A percentile compares a stretch with the other conserved stretches of the same genome.
These are phyloP conservation scores for Comarum palustre DNA, from an alignment of 306 rosid species.

Conservation along the genomic window DNA sequence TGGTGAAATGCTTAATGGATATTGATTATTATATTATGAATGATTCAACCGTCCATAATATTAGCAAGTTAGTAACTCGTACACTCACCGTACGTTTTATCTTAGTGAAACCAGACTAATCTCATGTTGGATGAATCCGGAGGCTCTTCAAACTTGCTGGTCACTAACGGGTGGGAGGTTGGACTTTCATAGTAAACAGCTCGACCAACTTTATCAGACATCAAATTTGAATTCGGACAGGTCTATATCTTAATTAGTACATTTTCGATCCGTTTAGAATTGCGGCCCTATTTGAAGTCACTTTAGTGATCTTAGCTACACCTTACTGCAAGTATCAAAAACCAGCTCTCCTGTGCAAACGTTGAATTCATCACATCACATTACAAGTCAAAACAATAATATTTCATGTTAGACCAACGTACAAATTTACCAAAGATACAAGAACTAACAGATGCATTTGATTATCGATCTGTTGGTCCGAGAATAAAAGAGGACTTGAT, in stretches of 20 bases:
- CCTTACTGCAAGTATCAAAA: not conserved
- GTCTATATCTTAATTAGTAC: not conserved
- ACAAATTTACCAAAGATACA: not conserved
- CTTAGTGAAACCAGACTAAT: no score
- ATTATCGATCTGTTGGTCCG: slow-evolving; percentile 13
- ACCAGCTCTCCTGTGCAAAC: not conserved
- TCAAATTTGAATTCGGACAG: no score
- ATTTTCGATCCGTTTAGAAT: not conserved
- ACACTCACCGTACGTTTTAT: no score
- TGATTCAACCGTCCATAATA: not conserved
- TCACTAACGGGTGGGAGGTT: no score
- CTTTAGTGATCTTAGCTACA: not conserved
- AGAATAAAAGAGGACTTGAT: slow-evolving; percentile 1
- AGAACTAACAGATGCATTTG: not conserved
- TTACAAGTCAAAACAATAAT: not conserved
- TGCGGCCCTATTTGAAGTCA: not conserved
- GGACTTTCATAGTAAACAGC: no score
- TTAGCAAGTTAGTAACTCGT: no score
- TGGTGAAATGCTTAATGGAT: not conserved
- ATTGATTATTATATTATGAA: not conserved
- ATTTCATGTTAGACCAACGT: not conserved
- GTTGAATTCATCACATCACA: not conserved
- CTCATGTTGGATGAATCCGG: no score
- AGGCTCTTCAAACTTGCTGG: no score
- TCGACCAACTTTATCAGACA: no score